Base-by-base conservation (phyloP, 1,284 basidiomycete genomes). In the Volvariella surrecta region DNA sequence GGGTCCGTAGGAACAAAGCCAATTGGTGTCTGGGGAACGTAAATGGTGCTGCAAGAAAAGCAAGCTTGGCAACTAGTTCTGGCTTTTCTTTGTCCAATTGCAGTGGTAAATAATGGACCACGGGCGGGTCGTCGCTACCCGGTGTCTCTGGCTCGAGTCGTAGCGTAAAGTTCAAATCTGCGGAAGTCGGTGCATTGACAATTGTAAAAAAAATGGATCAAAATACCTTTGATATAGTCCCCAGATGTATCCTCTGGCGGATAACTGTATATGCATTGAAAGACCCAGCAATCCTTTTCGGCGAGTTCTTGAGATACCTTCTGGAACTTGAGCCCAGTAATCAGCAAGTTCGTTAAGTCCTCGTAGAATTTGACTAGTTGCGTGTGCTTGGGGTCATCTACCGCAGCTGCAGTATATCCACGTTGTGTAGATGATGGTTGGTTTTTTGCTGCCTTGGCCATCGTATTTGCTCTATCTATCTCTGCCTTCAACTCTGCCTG, bases 11-110 rank as follows among this genome's bases (percentile, higher is more conserved):
- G 61, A 88, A 82, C 17, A 82, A 59, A 2, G 75, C 68, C 44
- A 83, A 66, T 57, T 89, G 85, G 16, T 71, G 64, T 37, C 71
- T 67, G 44, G 71, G 64, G 55, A 89, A 89, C 11, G 80, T 77
- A 58, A 89, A 89, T 0, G 75, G 59, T 2, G 66, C 65, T 24
- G 60, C 65, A 46, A 89, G 67, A 57, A 81, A 87, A 17, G 69
- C 70, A n/a, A 89, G 59, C 34, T 63, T 63, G 28, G 72, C 59
- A 13, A 74, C 67, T 54, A 79, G 78, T 3, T 76, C 71, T 6
- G 57, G 50, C 0, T 63, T 48, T 55, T 84, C 79, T 46, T 75
- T 73, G 43, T 84, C 78, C 4, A 88, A 68, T 31, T 76, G 62
- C n/a, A 71, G 57, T 2, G 84, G 85, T 1, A 65, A 65, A 53